Evolutionary conservation across 164 flowering plant species (phyloP).

Genomic region (Tetracentron sinense): DNA sequence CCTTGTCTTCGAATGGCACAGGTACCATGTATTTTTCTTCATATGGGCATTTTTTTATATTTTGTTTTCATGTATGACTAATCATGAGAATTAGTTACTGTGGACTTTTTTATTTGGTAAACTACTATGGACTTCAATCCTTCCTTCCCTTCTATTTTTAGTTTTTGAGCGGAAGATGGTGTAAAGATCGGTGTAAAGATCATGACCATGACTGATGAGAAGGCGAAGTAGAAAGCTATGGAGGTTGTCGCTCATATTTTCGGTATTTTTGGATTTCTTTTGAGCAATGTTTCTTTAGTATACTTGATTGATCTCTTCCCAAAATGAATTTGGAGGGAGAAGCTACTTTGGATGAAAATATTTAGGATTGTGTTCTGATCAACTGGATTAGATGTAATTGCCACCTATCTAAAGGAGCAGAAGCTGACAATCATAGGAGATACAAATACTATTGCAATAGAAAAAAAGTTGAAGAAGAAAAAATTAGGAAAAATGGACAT

Average conservation of each 20-base stretch:
- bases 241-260: conserved; percentile 87
- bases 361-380: no score
- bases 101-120: no score
- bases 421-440: conserved; percentile 72
- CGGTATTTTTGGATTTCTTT: conserved; percentile 34
- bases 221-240: conserved; percentile 86
- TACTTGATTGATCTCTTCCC: no score
- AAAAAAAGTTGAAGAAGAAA: conserved; percentile 78
- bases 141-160: background rate
- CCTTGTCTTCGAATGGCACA: conserved; percentile 8
- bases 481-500: conserved; percentile 71
- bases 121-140: background rate
- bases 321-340: no score
- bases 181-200: no score
- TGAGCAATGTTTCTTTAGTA: no score
- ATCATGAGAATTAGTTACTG: background rate
- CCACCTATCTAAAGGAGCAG: conserved; percentile 79
- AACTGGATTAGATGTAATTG: conserved; percentile 89
- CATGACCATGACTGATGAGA: conserved; percentile 84
- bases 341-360: no score
- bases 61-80: background rate
- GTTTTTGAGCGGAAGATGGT: conserved; percentile 84
- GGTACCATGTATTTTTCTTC: background rate
- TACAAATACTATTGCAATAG: conserved; percentile 76
- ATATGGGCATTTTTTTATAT: no score